Evolutionary conservation across 2,329 filamentous ascomycete species (phyloP).

Genomic region (Chrysosporium queenslandicum): DNA sequence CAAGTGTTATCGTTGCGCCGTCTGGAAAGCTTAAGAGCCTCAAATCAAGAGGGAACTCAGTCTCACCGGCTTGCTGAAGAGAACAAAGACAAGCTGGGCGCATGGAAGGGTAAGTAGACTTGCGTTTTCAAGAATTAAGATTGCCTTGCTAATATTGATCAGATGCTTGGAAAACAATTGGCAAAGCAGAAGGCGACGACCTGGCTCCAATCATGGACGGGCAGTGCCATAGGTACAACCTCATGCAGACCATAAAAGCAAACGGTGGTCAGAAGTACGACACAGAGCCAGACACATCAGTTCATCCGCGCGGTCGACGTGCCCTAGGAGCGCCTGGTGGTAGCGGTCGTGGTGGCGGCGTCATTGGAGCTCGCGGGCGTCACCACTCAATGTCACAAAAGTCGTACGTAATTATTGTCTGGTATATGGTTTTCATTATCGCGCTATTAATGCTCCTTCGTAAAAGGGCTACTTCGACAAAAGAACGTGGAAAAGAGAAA

Average conservation of each 20-base stretch:
- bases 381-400: not conserved
- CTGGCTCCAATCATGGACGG: conserved; percentile 29
- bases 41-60: conserved; percentile 25
- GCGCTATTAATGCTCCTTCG: not conserved
- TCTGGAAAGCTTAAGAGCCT: conserved; percentile 24
- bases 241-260: conserved; percentile 20
- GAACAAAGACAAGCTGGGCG: conserved; percentile 22
- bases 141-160: not conserved
- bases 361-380: conserved; percentile 20
- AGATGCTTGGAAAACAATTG: conserved; percentile 27
- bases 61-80: conserved; percentile 22
- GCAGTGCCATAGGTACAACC: conserved; percentile 30
- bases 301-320: not conserved
- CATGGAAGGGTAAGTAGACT: conserved; percentile 28
- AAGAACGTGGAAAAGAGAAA: not conserved
- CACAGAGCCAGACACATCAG: not conserved
- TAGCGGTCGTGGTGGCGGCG: conserved; percentile 22
- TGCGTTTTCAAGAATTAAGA: not conserved
- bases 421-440: not conserved
- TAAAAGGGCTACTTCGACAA: not conserved
- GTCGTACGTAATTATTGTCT: conserved; percentile 5
- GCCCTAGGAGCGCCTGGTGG: conserved; percentile 5
- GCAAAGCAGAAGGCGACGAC: conserved; percentile 25
- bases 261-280: conserved; percentile 17
- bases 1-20: conserved; percentile 17